phyloP scores from a whole-genome alignment of 305 asterid species.

The Andrographis paniculata region DNA sequence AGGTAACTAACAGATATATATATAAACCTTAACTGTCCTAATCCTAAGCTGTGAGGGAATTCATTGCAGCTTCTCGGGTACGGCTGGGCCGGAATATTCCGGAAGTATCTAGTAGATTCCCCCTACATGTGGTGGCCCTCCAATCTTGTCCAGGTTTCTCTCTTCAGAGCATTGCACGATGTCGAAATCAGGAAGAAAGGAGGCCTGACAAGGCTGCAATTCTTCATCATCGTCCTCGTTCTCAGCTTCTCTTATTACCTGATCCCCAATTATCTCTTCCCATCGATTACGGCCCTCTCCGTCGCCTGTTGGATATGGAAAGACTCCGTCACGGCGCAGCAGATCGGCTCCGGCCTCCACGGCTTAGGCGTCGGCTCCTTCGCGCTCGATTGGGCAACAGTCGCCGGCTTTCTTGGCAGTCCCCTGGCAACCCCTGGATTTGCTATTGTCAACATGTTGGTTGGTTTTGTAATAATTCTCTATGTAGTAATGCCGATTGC shows the following conservation, averaged over 20 bases:
- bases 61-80: slow-evolving; percentile 54
- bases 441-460: slow-evolving; percentile 50
- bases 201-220: slow-evolving; percentile 57
- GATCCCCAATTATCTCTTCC: slow-evolving; percentile 59
- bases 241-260: slow-evolving; percentile 58
- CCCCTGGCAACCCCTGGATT: slow-evolving; percentile 69
- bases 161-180: slow-evolving; percentile 67
- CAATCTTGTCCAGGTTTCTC: slow-evolving; percentile 66
- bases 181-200: slow-evolving; percentile 43
- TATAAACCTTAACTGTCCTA: background rate
- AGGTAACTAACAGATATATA: slow-evolving; percentile 25
- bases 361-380: slow-evolving; percentile 70
- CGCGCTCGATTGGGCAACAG: slow-evolving; percentile 60
- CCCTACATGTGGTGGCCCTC: slow-evolving; percentile 94
- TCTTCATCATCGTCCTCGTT: slow-evolving; percentile 42
- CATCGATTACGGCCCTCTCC: slow-evolving; percentile 57
- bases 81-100: slow-evolving; percentile 70
- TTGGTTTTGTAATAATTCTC: slow-evolving; percentile 37
- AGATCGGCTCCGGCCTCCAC: slow-evolving; percentile 49
- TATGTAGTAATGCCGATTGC: slow-evolving; percentile 42
- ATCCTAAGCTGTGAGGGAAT: too few species aligned
- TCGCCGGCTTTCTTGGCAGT: slow-evolving; percentile 58
- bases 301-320: slow-evolving; percentile 67
- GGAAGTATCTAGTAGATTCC: slow-evolving; percentile 56
- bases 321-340: slow-evolving; percentile 56